Base-by-base conservation (phyloP, 2,329 filamentous ascomycete genomes). In the Colletotrichum limetticola region DNA sequence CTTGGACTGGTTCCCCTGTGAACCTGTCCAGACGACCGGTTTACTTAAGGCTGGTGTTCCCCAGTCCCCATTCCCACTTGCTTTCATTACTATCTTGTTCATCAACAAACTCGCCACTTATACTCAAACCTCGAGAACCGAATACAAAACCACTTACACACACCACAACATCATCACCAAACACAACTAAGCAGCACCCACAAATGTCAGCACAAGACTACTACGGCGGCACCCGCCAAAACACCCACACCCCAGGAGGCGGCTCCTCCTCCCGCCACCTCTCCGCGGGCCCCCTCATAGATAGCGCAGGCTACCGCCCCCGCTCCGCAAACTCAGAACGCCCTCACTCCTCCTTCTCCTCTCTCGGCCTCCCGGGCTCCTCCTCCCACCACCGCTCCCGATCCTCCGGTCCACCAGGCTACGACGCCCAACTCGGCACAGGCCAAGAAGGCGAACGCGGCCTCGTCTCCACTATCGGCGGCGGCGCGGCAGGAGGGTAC, bases 401-500 rank as follows among this genome's bases (percentile, higher is more conserved):
- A 24, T 66, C 66, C 30, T 35, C 55, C 37, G 74, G 67, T 0
- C 71, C 74, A n/a, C 49, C 71, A 24, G 73, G 72, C 64, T 66
- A 69, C 19, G 72, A 74, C 52, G 72, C 69, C 57, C 63, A 74
- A 24, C 58, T 72, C 55, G 66, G 66, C 56, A 49, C 42, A 9
- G 70, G 74, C 56, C 77, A 78, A 37, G 82, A 85, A 6, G 88
- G 86, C 75, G 89, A 91, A 67, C 84, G 86, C 57, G 89, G 89
- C 9, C 82, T 91, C 14, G 85, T 89, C 14, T 86, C 89, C 1
- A 87, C 88, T 2, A 77, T 91, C 4, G 68, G 89, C 1, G 89
- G 89, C 16, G 86, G 87, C 26, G 87, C 85, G 3, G 86, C 84
- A 0, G 89, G 89, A 49, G 89, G 86, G 0, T 86, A 87, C 69